Base-by-base conservation (phyloP, 805 yeast genomes). In the Zygotorulaspora chibaensis region DNA sequence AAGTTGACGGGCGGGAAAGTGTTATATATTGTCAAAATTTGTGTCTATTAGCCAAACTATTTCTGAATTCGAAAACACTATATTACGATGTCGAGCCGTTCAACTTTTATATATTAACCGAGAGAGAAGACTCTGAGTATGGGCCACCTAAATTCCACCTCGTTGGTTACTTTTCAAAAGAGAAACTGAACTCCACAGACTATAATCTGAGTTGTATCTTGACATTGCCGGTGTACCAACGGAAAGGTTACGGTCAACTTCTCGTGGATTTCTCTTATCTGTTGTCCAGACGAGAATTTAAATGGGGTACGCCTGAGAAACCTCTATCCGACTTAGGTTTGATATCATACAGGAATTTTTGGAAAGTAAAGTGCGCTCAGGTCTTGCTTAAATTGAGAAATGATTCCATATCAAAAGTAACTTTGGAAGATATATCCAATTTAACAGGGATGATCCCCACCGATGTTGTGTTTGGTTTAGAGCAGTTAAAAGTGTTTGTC, bases 11-110 rank as follows among this genome's bases (percentile, higher is more conserved):
- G 0, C 71, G 95, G 29, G 85, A 84, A 51, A 81, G 85, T 57
- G 81, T 83, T 12, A 74, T 77, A 42, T 91, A 84, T 60, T 89
- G 97, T 65, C 96, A 89, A 62, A 89, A 88, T 61, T 67, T 93
- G 45, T 93, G 99, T 69, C 71, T 91, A 35, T 65, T 93, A 53
- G 96, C 97, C 2, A 93, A 91, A 62, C 68, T 89, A 48, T 93
- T 90, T 58, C 72, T 93, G 42, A 87, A 90, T 63, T 87, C 96
- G 2, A 93, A 93, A 61, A 88, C 97, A 0, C 70, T 93, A 42
- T 90, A 89, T 61, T 88, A 88, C 61, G 98, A 93, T 59, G 98
- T 91, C 36, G 96, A 93, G 63, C 96, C 98, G 1, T 91, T 91
- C 57, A 77, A 85, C 61, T 93, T 93, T 61, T 93, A 91, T 65